These are phyloP conservation scores for Suillus lakei DNA, from an alignment of 768 basidiomycete species.

Conservation along the genomic window DNA sequence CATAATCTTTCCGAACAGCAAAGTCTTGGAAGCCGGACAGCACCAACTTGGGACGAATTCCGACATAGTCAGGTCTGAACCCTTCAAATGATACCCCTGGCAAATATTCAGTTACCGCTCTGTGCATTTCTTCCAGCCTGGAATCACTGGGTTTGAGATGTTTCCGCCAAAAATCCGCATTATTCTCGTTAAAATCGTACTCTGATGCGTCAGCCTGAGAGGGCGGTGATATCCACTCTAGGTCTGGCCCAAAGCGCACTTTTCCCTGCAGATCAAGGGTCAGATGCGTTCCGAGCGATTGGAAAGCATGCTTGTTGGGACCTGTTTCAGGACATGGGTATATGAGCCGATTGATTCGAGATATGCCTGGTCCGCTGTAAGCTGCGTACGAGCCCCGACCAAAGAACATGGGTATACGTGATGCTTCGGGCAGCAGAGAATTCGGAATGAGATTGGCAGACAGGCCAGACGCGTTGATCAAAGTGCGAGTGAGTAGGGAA, in stretches of 20 bases:
- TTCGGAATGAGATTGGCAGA: conserved; percentile 75
- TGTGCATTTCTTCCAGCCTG: conserved; percentile 65
- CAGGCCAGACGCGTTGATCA: conserved; percentile 86
- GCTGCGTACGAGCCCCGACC: conserved; percentile 87
- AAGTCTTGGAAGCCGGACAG: conserved; percentile 90
- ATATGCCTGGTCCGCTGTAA: conserved; percentile 81
- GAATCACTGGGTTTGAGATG: conserved; percentile 69
- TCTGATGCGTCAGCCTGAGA: conserved; percentile 21
- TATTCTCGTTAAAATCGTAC: conserved; percentile 42
- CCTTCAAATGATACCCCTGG: conserved; percentile 63
- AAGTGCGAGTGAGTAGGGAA: conserved; percentile 69
- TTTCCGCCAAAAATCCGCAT: conserved; percentile 76
- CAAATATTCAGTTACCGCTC: conserved; percentile 75
- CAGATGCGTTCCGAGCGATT: conserved; percentile 90
- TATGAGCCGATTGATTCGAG: conserved; percentile 73
- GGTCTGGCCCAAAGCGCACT: conserved; percentile 90
- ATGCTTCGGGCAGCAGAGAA: conserved; percentile 58
- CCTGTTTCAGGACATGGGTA: conserved; percentile 87
- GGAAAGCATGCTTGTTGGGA: conserved; percentile 64
- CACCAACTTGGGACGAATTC: conserved; percentile 87
- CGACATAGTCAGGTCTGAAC: conserved; percentile 81
- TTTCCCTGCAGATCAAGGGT: conserved; percentile 86
- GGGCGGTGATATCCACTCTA: conserved; percentile 81
- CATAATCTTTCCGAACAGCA: conserved; percentile 67
- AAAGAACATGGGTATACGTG: conserved; percentile 76